phyloP scores from a whole-genome alignment of 768 basidiomycete genomes.

The Macrolepiota albuminosa region DNA sequence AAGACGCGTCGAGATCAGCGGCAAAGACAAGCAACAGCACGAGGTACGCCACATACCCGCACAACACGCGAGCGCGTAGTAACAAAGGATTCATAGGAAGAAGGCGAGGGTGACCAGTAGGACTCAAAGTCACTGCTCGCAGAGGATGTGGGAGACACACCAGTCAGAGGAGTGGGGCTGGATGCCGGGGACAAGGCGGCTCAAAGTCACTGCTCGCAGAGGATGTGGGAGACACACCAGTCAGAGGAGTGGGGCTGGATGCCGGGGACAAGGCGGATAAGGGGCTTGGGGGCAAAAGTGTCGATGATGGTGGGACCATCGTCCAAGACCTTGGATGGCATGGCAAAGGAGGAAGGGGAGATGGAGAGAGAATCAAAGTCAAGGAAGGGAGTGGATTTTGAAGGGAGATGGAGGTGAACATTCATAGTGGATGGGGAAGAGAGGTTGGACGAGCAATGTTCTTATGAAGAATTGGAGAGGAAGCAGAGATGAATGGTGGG shows the following conservation, averaged over 20 bases:
- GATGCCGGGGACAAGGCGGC: conserved; percentile 21
- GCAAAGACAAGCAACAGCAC: conserved; percentile 7
- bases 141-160: conserved; percentile 21
- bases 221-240: conserved; percentile 17
- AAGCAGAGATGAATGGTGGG: conserved; percentile 17
- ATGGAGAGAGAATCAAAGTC: background rate
- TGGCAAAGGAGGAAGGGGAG: conserved; percentile 8
- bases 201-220: conserved; percentile 27
- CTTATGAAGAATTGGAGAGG: conserved; percentile 17
- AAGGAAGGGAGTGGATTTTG: conserved; percentile 14
- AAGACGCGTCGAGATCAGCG: conserved; percentile 10
- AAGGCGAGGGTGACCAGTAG: conserved; percentile 13
- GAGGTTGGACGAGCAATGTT: conserved; percentile 11
- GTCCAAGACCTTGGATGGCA: conserved; percentile 10
- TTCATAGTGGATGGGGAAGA: conserved; percentile 14
- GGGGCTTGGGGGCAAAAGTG: conserved; percentile 24
- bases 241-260: conserved; percentile 2
- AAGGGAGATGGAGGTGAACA: conserved; percentile 15
- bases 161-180: conserved; percentile 6
- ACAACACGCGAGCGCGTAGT: conserved; percentile 50
- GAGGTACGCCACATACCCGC: conserved; percentile 34
- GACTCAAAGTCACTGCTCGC: conserved; percentile 25
- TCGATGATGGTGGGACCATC: conserved; percentile 16
- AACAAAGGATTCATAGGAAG: conserved; percentile 36
- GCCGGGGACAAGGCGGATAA: conserved; percentile 22